Conservation (phyloP, 768 basidiomycete species). For the Tylopilus cervinicoccineus region DNA sequence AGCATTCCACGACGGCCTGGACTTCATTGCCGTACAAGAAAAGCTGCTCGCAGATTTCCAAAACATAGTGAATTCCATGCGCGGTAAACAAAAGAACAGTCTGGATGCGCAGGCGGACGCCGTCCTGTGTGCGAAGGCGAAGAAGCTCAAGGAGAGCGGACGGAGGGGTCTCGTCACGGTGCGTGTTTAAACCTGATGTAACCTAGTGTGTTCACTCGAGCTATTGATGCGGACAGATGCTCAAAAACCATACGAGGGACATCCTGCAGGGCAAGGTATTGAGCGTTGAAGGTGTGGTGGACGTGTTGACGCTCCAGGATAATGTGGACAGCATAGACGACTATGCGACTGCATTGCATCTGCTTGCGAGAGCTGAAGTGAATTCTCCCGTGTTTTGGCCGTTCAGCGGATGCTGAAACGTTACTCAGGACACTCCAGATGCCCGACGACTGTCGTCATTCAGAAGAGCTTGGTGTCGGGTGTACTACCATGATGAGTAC, state of each 20-base stretch:
- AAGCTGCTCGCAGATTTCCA: conserved; percentile 61
- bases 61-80: conserved; percentile 41
- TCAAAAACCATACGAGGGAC: conserved; percentile 63
- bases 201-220: background rate
- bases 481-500: conserved; percentile 88
- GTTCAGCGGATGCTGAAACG: background rate
- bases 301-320: conserved; percentile 83
- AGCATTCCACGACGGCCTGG: conserved; percentile 86
- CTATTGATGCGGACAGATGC: conserved; percentile 42
- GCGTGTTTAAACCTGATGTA: background rate
- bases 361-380: conserved; percentile 57
- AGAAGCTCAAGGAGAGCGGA: conserved; percentile 34
- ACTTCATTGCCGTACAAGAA: conserved; percentile 84
- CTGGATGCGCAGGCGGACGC: conserved; percentile 66
- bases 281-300: conserved; percentile 74
- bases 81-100: conserved; percentile 54
- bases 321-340: conserved; percentile 58
- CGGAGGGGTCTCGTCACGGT: conserved; percentile 48
- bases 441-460: conserved; percentile 66
- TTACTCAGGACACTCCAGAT: conserved; percentile 61
- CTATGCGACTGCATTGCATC: conserved; percentile 63
- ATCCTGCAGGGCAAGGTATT: conserved; percentile 74
- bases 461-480: conserved; percentile 78
- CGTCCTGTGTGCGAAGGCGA: conserved; percentile 54
- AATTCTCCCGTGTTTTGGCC: conserved; percentile 10